These are phyloP conservation scores for Hibiscus tridactylites DNA, from an alignment of 345 rosid genomes.

Conservation along the genomic window DNA sequence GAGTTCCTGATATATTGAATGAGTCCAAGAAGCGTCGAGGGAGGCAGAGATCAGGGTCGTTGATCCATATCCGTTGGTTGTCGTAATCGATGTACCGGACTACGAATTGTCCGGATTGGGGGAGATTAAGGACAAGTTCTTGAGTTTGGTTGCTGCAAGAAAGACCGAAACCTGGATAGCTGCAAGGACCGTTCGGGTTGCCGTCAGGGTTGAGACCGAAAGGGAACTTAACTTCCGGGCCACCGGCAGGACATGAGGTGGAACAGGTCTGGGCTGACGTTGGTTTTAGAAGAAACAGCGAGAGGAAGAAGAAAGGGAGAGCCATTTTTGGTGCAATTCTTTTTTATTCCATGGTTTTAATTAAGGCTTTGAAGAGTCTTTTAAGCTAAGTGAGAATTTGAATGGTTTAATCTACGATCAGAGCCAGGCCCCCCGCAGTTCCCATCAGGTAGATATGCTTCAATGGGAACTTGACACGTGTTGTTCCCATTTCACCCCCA, in stretches of 20 bases:
- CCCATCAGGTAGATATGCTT: neutral
- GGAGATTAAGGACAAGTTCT: constrained; percentile 22
- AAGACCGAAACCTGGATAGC: constrained; percentile 37
- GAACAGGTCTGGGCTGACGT: neutral
- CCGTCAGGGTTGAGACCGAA: neutral
- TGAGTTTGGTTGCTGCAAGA: constrained; percentile 21
- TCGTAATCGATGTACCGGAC: constrained; percentile 34
- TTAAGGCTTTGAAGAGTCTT: neutral
- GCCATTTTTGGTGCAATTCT: neutral
- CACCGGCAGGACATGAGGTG: neutral
- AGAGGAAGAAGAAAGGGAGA: neutral
- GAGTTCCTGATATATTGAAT: constrained; percentile 24
- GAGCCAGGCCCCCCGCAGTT: no score
- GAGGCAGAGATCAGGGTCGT: constrained; percentile 36
- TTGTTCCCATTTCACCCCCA: neutral
- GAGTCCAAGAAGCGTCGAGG: constrained; percentile 20
- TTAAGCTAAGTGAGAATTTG: neutral
- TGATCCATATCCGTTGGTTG: constrained; percentile 17
- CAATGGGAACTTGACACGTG: neutral
- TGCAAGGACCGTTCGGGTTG: constrained; percentile 8
- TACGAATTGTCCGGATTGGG: constrained; percentile 25
- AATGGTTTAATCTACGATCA: neutral
- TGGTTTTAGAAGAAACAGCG: neutral
- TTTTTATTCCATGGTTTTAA: neutral
- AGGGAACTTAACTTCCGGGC: neutral